Evolutionary conservation across 2,329 filamentous ascomycete species (phyloP).

Genomic region (Calonectria montana): DNA sequence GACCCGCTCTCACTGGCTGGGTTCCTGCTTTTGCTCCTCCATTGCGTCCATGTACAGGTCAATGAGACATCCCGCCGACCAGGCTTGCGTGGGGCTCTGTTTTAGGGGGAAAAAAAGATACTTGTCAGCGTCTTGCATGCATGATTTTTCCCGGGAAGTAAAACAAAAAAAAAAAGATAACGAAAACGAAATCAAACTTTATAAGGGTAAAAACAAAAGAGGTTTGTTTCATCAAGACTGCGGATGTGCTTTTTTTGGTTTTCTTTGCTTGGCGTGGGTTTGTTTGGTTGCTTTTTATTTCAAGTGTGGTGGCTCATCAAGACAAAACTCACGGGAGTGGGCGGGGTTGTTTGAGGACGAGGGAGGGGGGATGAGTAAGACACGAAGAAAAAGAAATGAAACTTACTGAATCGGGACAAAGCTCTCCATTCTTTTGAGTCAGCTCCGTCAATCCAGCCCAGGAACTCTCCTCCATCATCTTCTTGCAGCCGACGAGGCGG

Average conservation of each 20-base stretch:
- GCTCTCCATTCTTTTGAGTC: constrained; percentile 88
- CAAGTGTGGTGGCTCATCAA: too few species aligned
- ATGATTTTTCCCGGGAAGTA: neutral
- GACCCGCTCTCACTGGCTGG: neutral
- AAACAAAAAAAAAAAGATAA: neutral
- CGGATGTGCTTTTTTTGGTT: too few species aligned
- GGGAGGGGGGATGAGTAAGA: neutral
- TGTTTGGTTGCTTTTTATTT: too few species aligned
- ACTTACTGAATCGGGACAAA: constrained; percentile 88
- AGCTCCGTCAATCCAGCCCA: constrained; percentile 96
- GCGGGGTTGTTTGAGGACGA: neutral
- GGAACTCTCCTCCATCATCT: constrained; percentile 79
- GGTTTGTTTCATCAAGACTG: too few species aligned
- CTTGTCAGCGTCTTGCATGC: constrained; percentile 19
- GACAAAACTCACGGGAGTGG: too few species aligned
- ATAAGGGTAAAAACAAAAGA: constrained; percentile 5
- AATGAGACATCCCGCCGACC: constrained; percentile 94
- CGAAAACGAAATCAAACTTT: neutral
- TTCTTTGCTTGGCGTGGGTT: too few species aligned
- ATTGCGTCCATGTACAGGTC: constrained; percentile 95
- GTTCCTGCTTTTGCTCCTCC: constrained; percentile 56
- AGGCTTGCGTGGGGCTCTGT: constrained; percentile 93
- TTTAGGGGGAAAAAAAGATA: neutral
- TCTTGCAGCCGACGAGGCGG: constrained; percentile 84
- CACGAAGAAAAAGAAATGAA: neutral